Base-by-base conservation (phyloP, 202 grass and related monocot species). In the Hordeum pubiflorum region DNA sequence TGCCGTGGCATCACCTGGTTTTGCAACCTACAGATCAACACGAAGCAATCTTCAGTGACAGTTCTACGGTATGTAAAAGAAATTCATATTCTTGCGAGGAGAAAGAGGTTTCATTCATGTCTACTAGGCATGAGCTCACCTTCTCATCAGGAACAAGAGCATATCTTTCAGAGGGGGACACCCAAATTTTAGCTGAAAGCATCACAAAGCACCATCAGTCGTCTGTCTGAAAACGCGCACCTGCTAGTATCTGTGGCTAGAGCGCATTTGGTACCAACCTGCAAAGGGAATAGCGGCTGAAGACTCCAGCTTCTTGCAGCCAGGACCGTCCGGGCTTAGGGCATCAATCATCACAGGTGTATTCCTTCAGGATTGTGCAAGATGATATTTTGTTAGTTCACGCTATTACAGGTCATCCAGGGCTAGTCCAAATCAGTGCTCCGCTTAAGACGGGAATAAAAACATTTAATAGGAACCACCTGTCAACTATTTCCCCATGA, bases 131-230 rank as follows among this genome's bases (percentile, higher is more conserved):
- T 7, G 21, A 79, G 48, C 87, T 93, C 69, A 99, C 96, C 39
- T 91, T 95, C 38, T 99, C 96, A 54, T 96, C 90, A 68, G 96
- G 96, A 48, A 99, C 96, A 69, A 99, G 86, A n/a, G 96, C 96
- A 8, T 99, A 99, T 99, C 96, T 93, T 89, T 99, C 89, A 1
- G 96, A 91, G 14, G 92, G 96, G 0, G 96, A 99, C 52, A 99
- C 90, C 96, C 96, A 99, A 54, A 99, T 50, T 82, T 99, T 99
- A 37, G 90, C 96, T 99, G 87, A 76, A 80, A 89, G 79, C 62
- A 63, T 26, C 44, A 26, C 37, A 2, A 29, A 78, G 2, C 34
- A 67, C 14, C 41, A 48, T 87, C 40, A 89, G 10, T 21, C 5
- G 33, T 70, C 32, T 18, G 32, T 62, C 23, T 11, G 58, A 5